Conservation (phyloP, 1,284 basidiomycete species). For the Apiotrichum gamsii region DNA sequence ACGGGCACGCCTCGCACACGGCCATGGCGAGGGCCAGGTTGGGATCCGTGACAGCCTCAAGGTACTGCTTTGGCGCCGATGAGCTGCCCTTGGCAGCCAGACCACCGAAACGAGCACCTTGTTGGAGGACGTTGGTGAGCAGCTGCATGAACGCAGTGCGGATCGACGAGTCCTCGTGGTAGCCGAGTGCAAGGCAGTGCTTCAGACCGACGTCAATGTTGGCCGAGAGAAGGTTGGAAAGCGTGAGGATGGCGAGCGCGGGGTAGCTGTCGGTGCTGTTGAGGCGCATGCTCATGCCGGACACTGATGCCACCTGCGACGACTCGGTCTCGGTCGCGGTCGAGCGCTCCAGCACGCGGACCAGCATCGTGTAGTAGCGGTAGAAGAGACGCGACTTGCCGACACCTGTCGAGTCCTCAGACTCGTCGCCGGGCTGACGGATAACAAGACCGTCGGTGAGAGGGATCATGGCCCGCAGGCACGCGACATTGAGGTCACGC, state of each 20-base stretch:
- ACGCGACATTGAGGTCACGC: conserved; percentile 63
- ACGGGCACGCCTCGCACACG: conserved; percentile 76
- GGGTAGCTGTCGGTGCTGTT: conserved; percentile 14
- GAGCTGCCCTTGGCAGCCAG: conserved; percentile 22
- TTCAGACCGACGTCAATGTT: conserved; percentile 87
- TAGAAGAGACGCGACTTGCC: conserved; percentile 70
- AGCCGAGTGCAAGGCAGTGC: conserved; percentile 74
- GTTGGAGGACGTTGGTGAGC: conserved; percentile 76
- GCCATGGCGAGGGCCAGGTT: conserved; percentile 61
- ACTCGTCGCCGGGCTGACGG: conserved; percentile 55
- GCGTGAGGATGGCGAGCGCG: conserved; percentile 54
- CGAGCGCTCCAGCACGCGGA: conserved; percentile 58
- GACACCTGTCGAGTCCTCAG: conserved; percentile 61
- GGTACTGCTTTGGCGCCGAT: conserved; percentile 24
- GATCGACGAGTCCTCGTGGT: conserved; percentile 65
- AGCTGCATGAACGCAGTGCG: conserved; percentile 79
- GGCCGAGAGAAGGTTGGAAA: conserved; percentile 73
- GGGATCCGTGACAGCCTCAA: conserved; percentile 26
- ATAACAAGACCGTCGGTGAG: conserved; percentile 70
- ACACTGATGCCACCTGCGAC: conserved; percentile 15
- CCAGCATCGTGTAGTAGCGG: conserved; percentile 62
- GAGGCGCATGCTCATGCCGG: conserved; percentile 13
- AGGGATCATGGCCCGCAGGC: conserved; percentile 63
- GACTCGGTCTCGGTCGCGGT: conserved; percentile 17
- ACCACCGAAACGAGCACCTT: conserved; percentile 55